phyloP scores from a whole-genome alignment of 305 asterid genomes.

The Solanum hybrid region DNA sequence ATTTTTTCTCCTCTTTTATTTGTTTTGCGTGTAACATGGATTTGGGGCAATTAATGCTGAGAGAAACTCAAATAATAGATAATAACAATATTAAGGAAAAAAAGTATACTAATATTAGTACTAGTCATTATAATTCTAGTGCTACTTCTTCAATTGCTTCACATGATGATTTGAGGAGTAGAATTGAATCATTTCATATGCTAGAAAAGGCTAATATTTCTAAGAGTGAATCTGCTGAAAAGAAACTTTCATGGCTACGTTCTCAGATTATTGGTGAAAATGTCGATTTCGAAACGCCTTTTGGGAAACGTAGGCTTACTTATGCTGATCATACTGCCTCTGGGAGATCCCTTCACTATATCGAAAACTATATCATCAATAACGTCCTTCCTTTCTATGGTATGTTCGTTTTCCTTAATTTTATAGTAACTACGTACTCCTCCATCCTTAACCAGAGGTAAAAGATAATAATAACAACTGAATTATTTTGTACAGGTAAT shows the following conservation, averaged over 20 bases:
- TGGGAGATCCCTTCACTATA: constrained; percentile 46
- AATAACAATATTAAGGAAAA: not conserved
- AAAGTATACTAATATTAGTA: not conserved
- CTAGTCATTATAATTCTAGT: not conserved
- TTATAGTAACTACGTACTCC: not conserved
- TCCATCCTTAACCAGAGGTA: not conserved
- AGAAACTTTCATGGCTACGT: constrained; percentile 50
- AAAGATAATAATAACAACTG: not conserved
- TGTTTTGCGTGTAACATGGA: not conserved
- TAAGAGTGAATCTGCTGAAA: constrained; percentile 8
- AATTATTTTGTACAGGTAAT: constrained; percentile 27
- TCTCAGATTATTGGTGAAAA: constrained; percentile 48
- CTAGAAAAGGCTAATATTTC: constrained; percentile 4
- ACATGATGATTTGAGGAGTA: not conserved
- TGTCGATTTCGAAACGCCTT: constrained; percentile 39
- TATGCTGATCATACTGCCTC: constrained; percentile 81
- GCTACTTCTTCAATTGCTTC: not conserved
- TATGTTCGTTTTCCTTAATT: not conserved
- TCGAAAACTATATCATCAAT: constrained; percentile 40
- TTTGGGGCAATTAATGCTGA: not conserved
- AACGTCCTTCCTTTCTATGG: constrained; percentile 61
- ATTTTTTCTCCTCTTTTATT: not conserved
- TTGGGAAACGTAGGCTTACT: constrained; percentile 54
- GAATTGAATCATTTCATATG: constrained; percentile 11
- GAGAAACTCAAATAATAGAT: not conserved